These are phyloP conservation scores for Daldinia grandis DNA, from an alignment of 495 filamentous ascomycete genomes.

Conservation along the genomic window DNA sequence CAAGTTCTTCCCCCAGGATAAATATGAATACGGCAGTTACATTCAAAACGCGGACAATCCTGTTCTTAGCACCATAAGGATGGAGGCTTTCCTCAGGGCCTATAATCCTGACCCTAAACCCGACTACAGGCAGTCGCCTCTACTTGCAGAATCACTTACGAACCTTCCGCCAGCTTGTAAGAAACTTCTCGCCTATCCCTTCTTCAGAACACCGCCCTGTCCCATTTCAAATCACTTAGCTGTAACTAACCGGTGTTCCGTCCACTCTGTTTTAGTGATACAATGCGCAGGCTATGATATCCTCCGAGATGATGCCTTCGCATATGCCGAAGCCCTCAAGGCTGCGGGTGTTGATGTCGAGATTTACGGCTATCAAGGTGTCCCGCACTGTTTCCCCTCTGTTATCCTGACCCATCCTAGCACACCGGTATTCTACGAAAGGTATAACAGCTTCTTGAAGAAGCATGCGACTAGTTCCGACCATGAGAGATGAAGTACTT, in stretches of 20 bases:
- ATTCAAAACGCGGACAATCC: not conserved
- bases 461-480: not conserved
- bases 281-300: not conserved
- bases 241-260: not conserved
- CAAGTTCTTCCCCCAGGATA: not conserved
- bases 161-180: not conserved
- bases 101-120: not conserved
- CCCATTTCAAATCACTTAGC: not conserved
- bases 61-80: not conserved
- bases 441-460: not conserved
- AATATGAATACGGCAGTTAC: not conserved
- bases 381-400: not conserved
- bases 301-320: not conserved
- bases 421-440: not conserved
- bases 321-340: not conserved
- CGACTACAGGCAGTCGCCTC: not conserved
- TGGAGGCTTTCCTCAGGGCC: not conserved
- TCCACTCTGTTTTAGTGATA: not conserved
- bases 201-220: not conserved
- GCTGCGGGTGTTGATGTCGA: not conserved
- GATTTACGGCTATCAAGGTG: not conserved
- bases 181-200: not conserved
- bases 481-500: not conserved
- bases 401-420: not conserved
- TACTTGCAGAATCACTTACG: not conserved